Base-by-base conservation (phyloP, 2,329 filamentous ascomycete species). In the Aphanocladium album region DNA sequence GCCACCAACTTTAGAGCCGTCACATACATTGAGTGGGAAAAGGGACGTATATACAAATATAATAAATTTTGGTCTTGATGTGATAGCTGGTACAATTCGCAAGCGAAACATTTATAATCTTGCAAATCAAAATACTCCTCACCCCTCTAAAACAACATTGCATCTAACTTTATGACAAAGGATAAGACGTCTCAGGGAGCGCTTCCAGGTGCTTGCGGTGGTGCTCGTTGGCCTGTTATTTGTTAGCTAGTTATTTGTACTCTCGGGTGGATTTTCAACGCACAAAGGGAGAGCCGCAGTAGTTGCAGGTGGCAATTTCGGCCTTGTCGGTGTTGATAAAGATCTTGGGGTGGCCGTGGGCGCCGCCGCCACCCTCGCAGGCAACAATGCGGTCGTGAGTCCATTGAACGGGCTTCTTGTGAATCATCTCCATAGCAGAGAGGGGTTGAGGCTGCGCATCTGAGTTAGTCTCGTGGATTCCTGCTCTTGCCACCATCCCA, bases 271-370 rank as follows among this genome's bases (percentile, higher is more conserved):
- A 16, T 39, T n/a, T 17, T 46, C 12, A 12, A 60, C 93, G 73
- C 83, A 98, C 95, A 74, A 88, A 99, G 68, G 95, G 95, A 67
- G 95, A 74, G 57, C 95, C 95, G 74, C 95, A 99, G 80, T 99
- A 99, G 71, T 84, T 88, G 82, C 95, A 99, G 73, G 81, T 81
- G 76, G 86, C 85, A 70, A 99, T 96, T 80, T 98, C 88, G 47
- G 95, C 90, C 83, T 97, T 98, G 78, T 99, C 95, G 67, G 90
- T 88, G 79, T 99, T 99, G 84, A 99, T 99, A 75, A 92, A 99
- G 77, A 99, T 89, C 71, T 86, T 85, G 54, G 95, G 95, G 76
- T 99, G 95, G 47, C 95, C 95, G 60, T 90, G 80, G 35, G 93
- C 89, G 50, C 50, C 52, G 67, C 93, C 93, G 62, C 93, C 95